These are phyloP conservation scores for Microthyrium microscopicum DNA, from an alignment of 2,329 filamentous ascomycete genomes.

Conservation along the genomic window DNA sequence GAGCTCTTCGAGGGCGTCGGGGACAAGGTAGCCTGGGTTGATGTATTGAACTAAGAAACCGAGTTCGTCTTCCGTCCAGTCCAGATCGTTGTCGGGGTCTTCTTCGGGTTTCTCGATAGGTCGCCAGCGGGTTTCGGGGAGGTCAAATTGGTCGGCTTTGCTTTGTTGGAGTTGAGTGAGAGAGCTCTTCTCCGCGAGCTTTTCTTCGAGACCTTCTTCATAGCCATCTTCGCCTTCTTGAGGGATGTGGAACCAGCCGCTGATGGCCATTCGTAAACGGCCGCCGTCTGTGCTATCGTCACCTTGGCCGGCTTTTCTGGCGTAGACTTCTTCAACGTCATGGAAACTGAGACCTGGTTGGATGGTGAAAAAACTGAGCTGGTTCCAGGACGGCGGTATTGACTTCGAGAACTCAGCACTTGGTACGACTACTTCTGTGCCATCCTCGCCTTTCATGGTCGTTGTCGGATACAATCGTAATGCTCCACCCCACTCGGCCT, in stretches of 20 bases:
- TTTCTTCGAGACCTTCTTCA: conserved; percentile 73
- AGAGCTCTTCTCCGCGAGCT: conserved; percentile 74
- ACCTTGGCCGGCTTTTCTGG: conserved; percentile 42
- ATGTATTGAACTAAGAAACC: conserved; percentile 86
- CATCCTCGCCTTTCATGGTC: conserved; percentile 47
- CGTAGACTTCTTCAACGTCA: conserved; percentile 95
- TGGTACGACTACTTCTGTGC: conserved; percentile 63
- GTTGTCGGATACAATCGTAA: conserved; percentile 68
- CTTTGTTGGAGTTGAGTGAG: conserved; percentile 83
- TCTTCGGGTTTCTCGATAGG: conserved; percentile 12
- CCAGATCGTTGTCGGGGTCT: conserved; percentile 34
- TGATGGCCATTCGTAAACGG: conserved; percentile 89
- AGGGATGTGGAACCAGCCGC: conserved; percentile 97
- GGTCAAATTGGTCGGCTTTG: conserved; percentile 77
- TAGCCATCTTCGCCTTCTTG: conserved; percentile 89
- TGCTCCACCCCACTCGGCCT: conserved; percentile 82
- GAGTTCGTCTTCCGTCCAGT: conserved; percentile 62
- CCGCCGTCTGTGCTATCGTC: conserved; percentile 41
- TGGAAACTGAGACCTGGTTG: conserved; percentile 98
- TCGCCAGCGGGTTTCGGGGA: conserved; percentile 48
- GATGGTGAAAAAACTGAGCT: conserved; percentile 94
- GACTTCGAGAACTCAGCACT: conserved; percentile 60
- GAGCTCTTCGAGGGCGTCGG: conserved; percentile 74
- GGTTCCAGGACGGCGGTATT: conserved; percentile 92
- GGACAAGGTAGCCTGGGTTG: conserved; percentile 76